These are phyloP conservation scores for Casuarina cunninghamiana DNA, from an alignment of 306 rosid genomes.

Conservation along the genomic window DNA sequence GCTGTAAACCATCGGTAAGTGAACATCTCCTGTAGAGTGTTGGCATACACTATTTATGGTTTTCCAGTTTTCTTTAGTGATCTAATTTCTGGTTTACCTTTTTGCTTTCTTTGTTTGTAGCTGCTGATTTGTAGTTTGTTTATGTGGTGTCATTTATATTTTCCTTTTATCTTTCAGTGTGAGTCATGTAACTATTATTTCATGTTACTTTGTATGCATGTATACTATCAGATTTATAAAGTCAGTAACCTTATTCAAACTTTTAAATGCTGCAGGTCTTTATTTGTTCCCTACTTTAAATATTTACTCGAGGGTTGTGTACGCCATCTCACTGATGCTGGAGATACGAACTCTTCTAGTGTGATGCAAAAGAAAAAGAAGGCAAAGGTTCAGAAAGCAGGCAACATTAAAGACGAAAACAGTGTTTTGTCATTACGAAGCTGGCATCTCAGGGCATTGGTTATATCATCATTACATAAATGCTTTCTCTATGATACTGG, in stretches of 20 bases:
- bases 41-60: conserved; percentile 9
- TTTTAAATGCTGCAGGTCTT: conserved; percentile 55
- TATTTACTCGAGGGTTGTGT: conserved; percentile 76
- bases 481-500: conserved; percentile 90
- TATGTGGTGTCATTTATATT: not conserved
- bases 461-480: conserved; percentile 78
- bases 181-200: not conserved
- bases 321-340: conserved; percentile 52
- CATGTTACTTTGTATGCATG: not conserved
- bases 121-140: not conserved
- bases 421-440: conserved; percentile 35
- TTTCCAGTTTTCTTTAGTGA: conserved; percentile 10
- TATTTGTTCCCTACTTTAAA: conserved; percentile 94
- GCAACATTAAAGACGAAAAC: conserved; percentile 32
- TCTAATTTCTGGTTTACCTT: not conserved
- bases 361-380: conserved; percentile 64
- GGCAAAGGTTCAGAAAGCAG: conserved; percentile 58
- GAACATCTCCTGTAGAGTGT: conserved; percentile 5
- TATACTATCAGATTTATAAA: not conserved
- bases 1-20: conserved; percentile 84
- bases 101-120: not conserved
- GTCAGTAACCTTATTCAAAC: conserved; percentile 1
- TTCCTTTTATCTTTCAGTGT: not conserved
- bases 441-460: conserved; percentile 84
- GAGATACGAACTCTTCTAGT: conserved; percentile 43